phyloP scores from a whole-genome alignment of 768 basidiomycete species.

The Trametes cinnabarina region DNA sequence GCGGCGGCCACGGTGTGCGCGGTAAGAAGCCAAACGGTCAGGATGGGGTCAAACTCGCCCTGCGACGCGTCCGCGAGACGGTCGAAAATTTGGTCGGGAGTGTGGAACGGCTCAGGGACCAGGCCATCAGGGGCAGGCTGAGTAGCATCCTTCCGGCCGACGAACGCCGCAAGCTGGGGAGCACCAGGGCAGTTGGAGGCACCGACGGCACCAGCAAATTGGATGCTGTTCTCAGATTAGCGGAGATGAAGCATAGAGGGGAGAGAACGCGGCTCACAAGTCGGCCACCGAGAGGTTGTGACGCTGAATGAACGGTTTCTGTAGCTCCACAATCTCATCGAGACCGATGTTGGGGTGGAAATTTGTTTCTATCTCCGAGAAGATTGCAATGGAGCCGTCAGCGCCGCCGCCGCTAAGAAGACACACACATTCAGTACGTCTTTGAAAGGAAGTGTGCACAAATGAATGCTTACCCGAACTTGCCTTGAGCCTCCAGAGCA shows the following conservation, averaged over 20 bases:
- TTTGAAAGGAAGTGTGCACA: too few relatives aligned
- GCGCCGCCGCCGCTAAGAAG: slow-evolving; percentile 27
- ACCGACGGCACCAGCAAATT: slow-evolving; percentile 46
- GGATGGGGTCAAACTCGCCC: slow-evolving; percentile 17
- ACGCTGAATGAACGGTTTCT: slow-evolving; percentile 7
- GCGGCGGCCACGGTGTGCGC: slow-evolving; percentile 24
- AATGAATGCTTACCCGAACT: slow-evolving; percentile 1
- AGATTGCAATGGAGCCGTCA: slow-evolving; percentile 48
- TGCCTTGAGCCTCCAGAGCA: slow-evolving; percentile 5
- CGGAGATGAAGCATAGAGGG: too few relatives aligned
- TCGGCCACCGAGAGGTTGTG: slow-evolving; percentile 11
- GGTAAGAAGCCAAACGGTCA: slow-evolving; percentile 20
- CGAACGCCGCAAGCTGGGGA: slow-evolving; percentile 40
- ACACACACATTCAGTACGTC: not conserved
- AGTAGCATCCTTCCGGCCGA: slow-evolving; percentile 26
- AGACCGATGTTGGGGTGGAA: slow-evolving; percentile 39
- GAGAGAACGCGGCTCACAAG: not conserved
- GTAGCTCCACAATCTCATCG: slow-evolving; percentile 10
- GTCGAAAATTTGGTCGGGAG: slow-evolving; percentile 20
- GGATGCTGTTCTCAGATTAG: slow-evolving; percentile 29
- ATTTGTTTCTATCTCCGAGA: slow-evolving; percentile 38
- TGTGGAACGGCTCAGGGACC: slow-evolving; percentile 26
- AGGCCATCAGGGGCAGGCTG: slow-evolving; percentile 21
- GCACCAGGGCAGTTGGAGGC: slow-evolving; percentile 44
- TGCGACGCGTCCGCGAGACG: slow-evolving; percentile 18